Conservation (phyloP, 257 asterid genomes). For the Nicotiana tomentosiformis region DNA sequence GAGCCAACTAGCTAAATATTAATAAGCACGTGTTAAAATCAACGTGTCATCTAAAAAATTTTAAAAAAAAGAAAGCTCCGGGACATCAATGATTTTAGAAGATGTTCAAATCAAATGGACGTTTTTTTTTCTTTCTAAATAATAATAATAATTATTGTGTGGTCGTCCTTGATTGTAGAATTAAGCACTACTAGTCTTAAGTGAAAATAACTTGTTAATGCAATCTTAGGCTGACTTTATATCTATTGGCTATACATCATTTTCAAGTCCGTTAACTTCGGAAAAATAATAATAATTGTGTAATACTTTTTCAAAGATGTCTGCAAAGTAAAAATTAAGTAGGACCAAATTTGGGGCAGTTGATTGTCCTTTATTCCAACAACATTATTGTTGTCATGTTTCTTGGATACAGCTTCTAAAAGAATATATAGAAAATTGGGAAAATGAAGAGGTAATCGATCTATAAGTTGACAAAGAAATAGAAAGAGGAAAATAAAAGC, state of each 20-base stretch:
- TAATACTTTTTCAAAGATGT: background rate
- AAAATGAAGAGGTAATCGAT: background rate
- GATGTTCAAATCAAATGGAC: background rate
- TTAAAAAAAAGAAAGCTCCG: too few relatives aligned
- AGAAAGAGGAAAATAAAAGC: background rate
- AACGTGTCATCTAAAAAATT: background rate
- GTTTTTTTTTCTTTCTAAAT: background rate
- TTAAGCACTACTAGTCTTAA: background rate
- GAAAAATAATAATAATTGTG: background rate
- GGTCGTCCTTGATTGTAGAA: background rate
- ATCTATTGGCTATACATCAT: conserved; percentile 18
- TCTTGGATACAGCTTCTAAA: background rate
- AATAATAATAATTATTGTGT: background rate
- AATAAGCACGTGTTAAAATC: conserved; percentile 2
- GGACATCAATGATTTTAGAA: conserved; percentile 3
- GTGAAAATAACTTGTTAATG: conserved; percentile 8
- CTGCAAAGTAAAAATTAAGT: background rate
- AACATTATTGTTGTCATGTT: background rate
- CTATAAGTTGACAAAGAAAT: background rate
- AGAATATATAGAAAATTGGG: background rate
- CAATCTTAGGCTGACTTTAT: conserved; percentile 21
- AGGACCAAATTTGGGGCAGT: background rate
- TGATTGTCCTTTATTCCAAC: background rate
- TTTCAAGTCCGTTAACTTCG: conserved; percentile 14
- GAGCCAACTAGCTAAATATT: background rate